Evolutionary conservation across 345 rosid species (phyloP).

Genomic region (Bruguiera sexangula): DNA sequence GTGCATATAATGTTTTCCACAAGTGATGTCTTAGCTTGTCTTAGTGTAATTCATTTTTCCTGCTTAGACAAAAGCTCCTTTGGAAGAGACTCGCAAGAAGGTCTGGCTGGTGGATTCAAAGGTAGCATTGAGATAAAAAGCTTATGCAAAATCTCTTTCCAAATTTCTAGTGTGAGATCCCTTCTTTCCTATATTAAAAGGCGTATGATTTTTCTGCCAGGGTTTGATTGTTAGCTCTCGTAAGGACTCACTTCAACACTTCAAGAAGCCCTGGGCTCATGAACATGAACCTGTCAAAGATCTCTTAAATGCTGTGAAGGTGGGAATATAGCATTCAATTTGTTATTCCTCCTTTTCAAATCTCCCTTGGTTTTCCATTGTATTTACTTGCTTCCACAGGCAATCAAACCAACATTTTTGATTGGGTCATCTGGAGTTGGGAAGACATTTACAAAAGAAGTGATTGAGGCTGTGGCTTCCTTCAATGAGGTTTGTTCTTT

Average conservation of each 20-base stretch:
- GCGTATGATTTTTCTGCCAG: constrained; percentile 22
- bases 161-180: neutral
- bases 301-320: constrained; percentile 73
- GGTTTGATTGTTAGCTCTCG: constrained; percentile 78
- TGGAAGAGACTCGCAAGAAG: constrained; percentile 79
- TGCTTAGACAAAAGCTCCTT: constrained; percentile 46
- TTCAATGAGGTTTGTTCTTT: constrained; percentile 59
- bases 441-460: constrained; percentile 76
- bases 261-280: constrained; percentile 95
- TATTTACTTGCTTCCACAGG: constrained; percentile 34
- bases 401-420: constrained; percentile 83
- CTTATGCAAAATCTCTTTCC: neutral
- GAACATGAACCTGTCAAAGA: constrained; percentile 67
- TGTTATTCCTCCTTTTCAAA: neutral
- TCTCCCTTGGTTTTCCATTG: neutral
- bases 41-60: neutral
- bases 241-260: constrained; percentile 74
- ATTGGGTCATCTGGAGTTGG: constrained; percentile 94
- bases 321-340: constrained; percentile 19
- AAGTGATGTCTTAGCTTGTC: no score
- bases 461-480: constrained; percentile 73
- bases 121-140: constrained; percentile 32
- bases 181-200: constrained; percentile 1
- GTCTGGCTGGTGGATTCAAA: constrained; percentile 95
- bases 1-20: neutral